phyloP scores from a whole-genome alignment of 805 yeast genomes.

The Tetrapisispora phaffii region DNA sequence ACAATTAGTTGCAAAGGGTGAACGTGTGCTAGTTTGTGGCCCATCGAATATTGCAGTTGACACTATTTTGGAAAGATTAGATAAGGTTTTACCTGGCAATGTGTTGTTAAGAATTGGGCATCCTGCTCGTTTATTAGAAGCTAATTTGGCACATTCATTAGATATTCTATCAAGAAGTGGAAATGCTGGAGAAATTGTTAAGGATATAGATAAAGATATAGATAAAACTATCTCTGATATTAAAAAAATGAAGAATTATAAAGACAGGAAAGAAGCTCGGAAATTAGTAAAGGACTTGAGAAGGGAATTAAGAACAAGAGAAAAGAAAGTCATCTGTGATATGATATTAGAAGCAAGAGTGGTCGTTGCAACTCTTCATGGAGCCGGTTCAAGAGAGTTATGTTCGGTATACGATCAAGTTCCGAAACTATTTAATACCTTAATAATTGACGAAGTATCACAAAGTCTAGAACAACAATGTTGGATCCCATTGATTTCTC shows the following conservation, averaged over 20 bases:
- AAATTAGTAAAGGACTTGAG: conserved; percentile 56
- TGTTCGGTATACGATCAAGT: conserved; percentile 36
- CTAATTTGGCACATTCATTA: conserved; percentile 59
- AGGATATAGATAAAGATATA: conserved; percentile 65
- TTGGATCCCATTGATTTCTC: conserved; percentile 82
- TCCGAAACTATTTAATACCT: conserved; percentile 51
- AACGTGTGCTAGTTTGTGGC: conserved; percentile 76
- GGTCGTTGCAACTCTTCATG: conserved; percentile 77
- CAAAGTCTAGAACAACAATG: conserved; percentile 92
- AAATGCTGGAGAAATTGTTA: conserved; percentile 49
- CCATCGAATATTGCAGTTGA: conserved; percentile 92
- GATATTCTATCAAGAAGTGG: conserved; percentile 57
- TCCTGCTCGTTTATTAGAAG: conserved; percentile 70
- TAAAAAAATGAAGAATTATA: conserved; percentile 52
- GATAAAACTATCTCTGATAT: conserved; percentile 45
- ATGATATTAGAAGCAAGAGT: conserved; percentile 54
- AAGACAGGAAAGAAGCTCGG: conserved; percentile 60
- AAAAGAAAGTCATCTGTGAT: conserved; percentile 50
- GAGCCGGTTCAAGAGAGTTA: conserved; percentile 67
- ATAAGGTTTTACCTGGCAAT: conserved; percentile 34
- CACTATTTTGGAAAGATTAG: conserved; percentile 72
- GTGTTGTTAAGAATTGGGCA: conserved; percentile 80
- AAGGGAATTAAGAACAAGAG: conserved; percentile 60
- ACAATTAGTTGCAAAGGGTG: conserved; percentile 48
- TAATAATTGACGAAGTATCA: conserved; percentile 91